Evolutionary conservation across 129 eudicot genomes (phyloP), one percentile per base, ranked within the genome.

Genomic region (Mikania micrantha): DNA sequence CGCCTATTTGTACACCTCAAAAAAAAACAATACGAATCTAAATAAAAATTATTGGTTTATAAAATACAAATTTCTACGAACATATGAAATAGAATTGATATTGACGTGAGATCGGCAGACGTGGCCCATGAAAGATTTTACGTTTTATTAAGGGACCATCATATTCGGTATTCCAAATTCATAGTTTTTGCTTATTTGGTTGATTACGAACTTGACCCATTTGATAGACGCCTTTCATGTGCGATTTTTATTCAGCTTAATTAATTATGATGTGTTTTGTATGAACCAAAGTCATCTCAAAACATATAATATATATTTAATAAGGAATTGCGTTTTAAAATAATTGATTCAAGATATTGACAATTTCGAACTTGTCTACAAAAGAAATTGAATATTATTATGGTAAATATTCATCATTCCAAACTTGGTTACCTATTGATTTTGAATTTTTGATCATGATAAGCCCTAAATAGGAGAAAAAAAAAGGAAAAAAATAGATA

Each of bases 81-180:
- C n/a, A n/a, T n/a, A n/a, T n/a, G n/a, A n/a, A n/a, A n/a, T n/a
- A n/a, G n/a, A n/a, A n/a, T n/a, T n/a, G n/a, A n/a, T n/a, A n/a
- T n/a, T n/a, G n/a, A n/a, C n/a, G n/a, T n/a, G n/a, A n/a, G n/a
- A n/a, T n/a, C n/a, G n/a, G n/a, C n/a, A n/a, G n/a, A n/a, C n/a
- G 59, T 52, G 59, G 59, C 48, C 63, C 34, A 67, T 31, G 24
- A 68, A 42, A 68, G 50, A 68, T 50, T 35, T 20, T n/a, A 49
- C 12, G 9, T 50, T 34, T 50, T 68, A 12, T 11, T 12, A 45
- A 47, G 60, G 62, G 62, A 50, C 73, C 62, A 34, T 20, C 20
- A 34, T 28, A 66, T 25, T 35, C 2, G 40, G 19, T 35, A 27
- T 68, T 19, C 57, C 9, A 17, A 68, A 35, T 22, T 52, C 32